Evolutionary conservation across 768 basidiomycete species (phyloP), one percentile per base, ranked within the genome.

Genomic region (Artomyces pyxidatus): DNA sequence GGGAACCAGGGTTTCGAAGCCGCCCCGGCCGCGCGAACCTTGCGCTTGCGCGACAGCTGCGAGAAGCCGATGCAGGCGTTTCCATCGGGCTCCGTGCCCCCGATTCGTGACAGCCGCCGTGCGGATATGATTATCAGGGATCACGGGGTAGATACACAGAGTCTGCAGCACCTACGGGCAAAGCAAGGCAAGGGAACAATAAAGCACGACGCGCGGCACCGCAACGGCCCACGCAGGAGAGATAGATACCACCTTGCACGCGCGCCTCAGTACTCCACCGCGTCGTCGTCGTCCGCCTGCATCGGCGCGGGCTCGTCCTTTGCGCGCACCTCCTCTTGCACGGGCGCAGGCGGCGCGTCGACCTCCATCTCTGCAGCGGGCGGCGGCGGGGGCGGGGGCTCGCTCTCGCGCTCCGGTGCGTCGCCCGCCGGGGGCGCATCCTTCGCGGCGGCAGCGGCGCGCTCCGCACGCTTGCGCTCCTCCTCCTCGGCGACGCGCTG

Each of bases 251-350:
- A 54, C 47, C 53, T 56, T 53, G 28, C 10, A 29, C 45, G 26
- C 25, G 30, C 14, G 29, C n/a, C n/a, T 55, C 50, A 87, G 68
- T 88, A 88, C 68, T 88, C 86, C 39, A 88, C 84, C 10, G 84
- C 86, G 61, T 88, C 86, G 54, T 88, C 86, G 54, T 85, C 86
- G 50, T 87, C 84, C 42, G 78, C 81, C 55, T 75, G 78, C 67
- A 77, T 74, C 7, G 72, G 62, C 30, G 71, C 63, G 25, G 72
- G 57, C 45, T 54, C 54, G 22, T 57, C 51, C 32, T 56, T 57
- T 19, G 55, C 51, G 47, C 38, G 17, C 37, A 25, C 41, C 37
- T 48, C 55, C 16, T 50, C 52, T 23, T 51, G 46, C 37, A 28
- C 51, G 28, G 41, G 46, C 29, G 43, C 6, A 38, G 23, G 35